Evolutionary conservation across 129 eudicot species (phyloP).

Genomic region (Flaveria sonorensis): DNA sequence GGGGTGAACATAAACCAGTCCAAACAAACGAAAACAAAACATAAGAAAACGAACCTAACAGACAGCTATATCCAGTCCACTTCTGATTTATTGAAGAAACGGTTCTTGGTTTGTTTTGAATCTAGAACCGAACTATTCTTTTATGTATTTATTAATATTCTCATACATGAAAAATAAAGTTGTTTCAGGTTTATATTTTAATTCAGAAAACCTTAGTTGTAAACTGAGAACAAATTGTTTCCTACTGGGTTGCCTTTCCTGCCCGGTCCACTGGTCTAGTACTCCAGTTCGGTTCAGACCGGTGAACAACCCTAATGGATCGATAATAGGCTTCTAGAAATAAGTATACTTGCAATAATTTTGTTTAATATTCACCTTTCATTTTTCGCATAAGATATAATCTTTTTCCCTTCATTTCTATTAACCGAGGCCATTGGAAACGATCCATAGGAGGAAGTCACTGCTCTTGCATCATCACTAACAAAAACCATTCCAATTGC

Average conservation of each 20-base stretch:
- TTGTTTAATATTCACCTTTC: conserved; percentile 43
- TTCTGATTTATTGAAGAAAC: background rate
- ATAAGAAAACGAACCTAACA: background rate
- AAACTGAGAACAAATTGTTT: background rate
- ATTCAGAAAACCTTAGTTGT: background rate
- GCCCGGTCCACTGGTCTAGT: background rate
- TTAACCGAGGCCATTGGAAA: conserved; percentile 47
- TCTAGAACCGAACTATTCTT: background rate
- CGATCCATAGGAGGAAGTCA: conserved; percentile 41
- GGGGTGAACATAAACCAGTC: background rate
- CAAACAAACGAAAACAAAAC: background rate
- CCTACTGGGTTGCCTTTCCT: background rate
- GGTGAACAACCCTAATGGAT: background rate
- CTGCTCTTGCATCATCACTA: conserved; percentile 40
- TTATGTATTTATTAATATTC: background rate
- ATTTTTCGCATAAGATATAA: conserved; percentile 52
- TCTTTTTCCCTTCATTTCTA: conserved; percentile 44
- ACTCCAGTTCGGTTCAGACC: background rate
- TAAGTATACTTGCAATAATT: background rate
- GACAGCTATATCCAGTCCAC: background rate
- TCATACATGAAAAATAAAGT: too few relatives aligned
- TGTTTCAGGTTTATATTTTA: too few relatives aligned
- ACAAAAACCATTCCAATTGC: conserved; percentile 60
- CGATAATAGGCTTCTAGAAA: background rate
- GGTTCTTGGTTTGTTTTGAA: background rate